phyloP scores from a whole-genome alignment of 371 early-diverging fungal genomes.

The Actinomortierella wolfii region DNA sequence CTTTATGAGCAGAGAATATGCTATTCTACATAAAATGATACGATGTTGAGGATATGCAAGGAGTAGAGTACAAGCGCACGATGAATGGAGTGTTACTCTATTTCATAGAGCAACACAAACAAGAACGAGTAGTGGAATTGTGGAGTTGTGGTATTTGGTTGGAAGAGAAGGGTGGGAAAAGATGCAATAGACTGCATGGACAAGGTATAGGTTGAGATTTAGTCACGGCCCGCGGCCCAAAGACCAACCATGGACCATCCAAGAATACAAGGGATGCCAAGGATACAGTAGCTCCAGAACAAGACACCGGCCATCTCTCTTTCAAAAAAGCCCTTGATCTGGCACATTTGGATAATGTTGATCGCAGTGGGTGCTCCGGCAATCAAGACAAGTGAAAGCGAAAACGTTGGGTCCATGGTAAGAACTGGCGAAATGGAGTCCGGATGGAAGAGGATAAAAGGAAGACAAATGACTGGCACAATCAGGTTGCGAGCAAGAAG shows the following conservation, averaged over 20 bases:
- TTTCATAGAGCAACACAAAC: too few relatives aligned
- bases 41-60: too few relatives aligned
- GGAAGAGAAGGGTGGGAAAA: too few relatives aligned
- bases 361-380: slow-evolving; percentile 64
- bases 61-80: too few relatives aligned
- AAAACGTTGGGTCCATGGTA: slow-evolving; percentile 55
- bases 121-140: too few relatives aligned
- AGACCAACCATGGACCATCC: slow-evolving; percentile 55
- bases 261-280: slow-evolving; percentile 57
- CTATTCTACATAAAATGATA: too few relatives aligned
- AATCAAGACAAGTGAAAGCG: slow-evolving; percentile 54
- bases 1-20: too few relatives aligned
- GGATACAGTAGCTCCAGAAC: slow-evolving; percentile 65
- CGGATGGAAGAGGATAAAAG: slow-evolving; percentile 50
- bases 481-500: slow-evolving; percentile 55
- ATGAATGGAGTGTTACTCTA: too few relatives aligned
- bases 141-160: too few relatives aligned
- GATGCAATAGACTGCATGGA: too few relatives aligned
- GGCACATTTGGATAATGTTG: slow-evolving; percentile 60
- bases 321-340: slow-evolving; percentile 60
- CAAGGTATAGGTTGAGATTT: too few relatives aligned
- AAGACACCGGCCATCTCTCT: slow-evolving; percentile 60
- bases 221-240: slow-evolving; percentile 25
- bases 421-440: slow-evolving; percentile 47
- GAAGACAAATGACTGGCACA: slow-evolving; percentile 53